A percentile compares a stretch with the other conserved stretches of the same genome.
Evolutionary conservation across 345 rosid genomes (phyloP).

Genomic region (Cardamine resedifolia): DNA sequence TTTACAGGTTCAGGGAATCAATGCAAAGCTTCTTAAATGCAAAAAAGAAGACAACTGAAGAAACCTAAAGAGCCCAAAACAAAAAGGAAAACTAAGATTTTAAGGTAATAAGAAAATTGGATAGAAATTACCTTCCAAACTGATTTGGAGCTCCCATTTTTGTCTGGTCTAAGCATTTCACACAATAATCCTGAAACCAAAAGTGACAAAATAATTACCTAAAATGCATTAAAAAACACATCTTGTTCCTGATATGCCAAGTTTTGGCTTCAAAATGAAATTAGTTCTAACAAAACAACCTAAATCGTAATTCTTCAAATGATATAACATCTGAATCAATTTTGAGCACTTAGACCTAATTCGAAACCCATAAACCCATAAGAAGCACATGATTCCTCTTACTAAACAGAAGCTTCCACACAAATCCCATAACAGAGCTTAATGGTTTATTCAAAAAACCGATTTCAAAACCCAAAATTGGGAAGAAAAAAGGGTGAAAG

Average conservation of each 20-base stretch:
- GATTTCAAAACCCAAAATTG: background rate
- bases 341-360: background rate
- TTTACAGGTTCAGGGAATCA: slow-evolving; percentile 8
- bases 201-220: background rate
- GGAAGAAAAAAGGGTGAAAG: background rate
- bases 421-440: background rate
- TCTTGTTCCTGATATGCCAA: background rate
- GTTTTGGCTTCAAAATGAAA: background rate
- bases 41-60: background rate
- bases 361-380: slow-evolving; percentile 23
- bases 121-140: slow-evolving; percentile 75
- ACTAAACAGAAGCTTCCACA: slow-evolving; percentile 14
- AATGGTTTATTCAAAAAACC: background rate
- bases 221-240: background rate
- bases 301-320: background rate
- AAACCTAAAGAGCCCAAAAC: background rate
- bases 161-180: slow-evolving; percentile 91
- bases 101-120: background rate
- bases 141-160: slow-evolving; percentile 68
- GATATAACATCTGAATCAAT: background rate
- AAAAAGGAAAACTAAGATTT: background rate
- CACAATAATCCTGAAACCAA: slow-evolving; percentile 60
- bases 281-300: background rate
- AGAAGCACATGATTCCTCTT: background rate
- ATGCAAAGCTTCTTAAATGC: background rate